These are phyloP conservation scores for Plasmodium inui DNA, from an alignment of 169 alveolate genomes.

Conservation along the genomic window DNA sequence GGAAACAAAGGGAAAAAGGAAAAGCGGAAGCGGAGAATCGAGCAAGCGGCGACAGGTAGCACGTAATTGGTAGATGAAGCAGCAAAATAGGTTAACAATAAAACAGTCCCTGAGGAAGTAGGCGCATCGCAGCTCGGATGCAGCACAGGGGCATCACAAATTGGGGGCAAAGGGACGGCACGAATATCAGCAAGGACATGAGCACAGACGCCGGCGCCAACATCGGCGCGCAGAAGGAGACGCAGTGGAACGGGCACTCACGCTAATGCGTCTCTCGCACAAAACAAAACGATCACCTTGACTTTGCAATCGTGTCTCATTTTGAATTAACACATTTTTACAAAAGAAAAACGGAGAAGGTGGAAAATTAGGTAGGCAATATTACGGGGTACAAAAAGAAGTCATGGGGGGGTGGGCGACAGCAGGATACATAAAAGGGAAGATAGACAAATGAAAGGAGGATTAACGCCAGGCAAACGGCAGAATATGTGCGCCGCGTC, in stretches of 20 bases:
- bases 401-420: background rate
- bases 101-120: background rate
- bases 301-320: slow-evolving; percentile 8
- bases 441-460: background rate
- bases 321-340: slow-evolving; percentile 27
- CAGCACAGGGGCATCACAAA: background rate
- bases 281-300: slow-evolving; percentile 1
- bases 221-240: background rate
- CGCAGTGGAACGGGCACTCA: background rate
- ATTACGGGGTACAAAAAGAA: background rate
- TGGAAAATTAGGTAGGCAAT: background rate
- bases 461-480: background rate
- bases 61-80: background rate
- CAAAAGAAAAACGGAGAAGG: background rate
- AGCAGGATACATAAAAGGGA: background rate
- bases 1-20: background rate
- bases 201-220: too few species aligned
- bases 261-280: background rate
- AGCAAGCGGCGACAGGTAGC: background rate
- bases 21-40: background rate
- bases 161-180: background rate
- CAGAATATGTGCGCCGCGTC: background rate
- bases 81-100: background rate
- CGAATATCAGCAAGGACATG: too few species aligned
- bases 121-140: background rate